Conservation (phyloP, 495 filamentous ascomycete genomes). For the Clohesyomyces aquaticus region DNA sequence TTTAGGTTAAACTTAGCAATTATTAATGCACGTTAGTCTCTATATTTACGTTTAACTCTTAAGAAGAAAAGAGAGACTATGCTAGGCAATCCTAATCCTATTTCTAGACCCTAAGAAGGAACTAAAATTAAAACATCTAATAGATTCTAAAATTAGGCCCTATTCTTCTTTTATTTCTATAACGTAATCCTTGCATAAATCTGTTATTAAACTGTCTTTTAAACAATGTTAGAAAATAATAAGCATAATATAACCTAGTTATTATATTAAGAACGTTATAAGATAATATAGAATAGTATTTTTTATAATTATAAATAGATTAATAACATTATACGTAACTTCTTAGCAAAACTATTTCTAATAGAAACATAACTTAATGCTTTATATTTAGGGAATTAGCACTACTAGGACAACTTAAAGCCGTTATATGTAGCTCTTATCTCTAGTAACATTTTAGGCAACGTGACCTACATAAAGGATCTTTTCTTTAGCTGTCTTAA, state of each 20-base stretch:
- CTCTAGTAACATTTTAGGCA: slow-evolving; percentile 9
- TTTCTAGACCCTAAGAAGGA: no score
- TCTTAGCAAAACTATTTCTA: slow-evolving; percentile 4
- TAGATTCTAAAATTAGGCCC: no score
- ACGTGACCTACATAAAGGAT: slow-evolving; percentile 9
- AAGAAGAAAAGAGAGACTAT: no score
- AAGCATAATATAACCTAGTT: neutral
- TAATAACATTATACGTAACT: slow-evolving; percentile 1
- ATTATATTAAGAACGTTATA: neutral
- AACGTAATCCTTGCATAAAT: no score
- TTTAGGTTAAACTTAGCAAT: no score
- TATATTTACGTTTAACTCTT: no score
- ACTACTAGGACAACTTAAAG: slow-evolving; percentile 6
- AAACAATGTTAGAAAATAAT: neutral
- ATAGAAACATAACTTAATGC: slow-evolving; percentile 7
- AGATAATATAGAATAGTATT: neutral
- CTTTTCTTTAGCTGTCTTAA: slow-evolving; percentile 12
- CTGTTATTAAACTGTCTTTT: no score
- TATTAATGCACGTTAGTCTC: no score
- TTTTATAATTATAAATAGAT: neutral
- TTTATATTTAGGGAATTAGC: slow-evolving; percentile 1
- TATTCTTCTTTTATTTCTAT: no score
- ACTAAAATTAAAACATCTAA: no score
- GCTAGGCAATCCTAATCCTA: no score
- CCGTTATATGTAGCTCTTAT: slow-evolving; percentile 8